Evolutionary conservation across 2,329 filamentous ascomycete genomes (phyloP), one percentile per base, ranked within the genome.

Genomic region (Paracorniculantispora psalliotae): DNA sequence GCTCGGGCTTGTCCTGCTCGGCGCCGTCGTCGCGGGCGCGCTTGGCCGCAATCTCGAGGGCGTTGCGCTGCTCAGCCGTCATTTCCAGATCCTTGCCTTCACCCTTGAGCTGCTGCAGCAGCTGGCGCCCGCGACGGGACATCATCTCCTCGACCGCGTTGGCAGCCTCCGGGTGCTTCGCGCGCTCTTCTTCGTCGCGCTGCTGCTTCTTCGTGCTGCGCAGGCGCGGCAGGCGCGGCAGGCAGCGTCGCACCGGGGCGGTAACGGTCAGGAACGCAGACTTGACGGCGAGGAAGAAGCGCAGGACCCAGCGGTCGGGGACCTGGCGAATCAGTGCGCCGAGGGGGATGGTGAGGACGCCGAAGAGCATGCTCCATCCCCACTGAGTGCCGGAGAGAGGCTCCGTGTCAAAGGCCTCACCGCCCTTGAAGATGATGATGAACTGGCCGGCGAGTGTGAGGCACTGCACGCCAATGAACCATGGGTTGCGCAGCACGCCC

Each of bases 391-490:
- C 85, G n/a, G 81, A 81, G 57, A 90, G 77, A 1, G 77, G 79
- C 8, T 73, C 73, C 1, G 87, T 85, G 12, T 84, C 81, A 67
- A 91, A 90, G 0, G 87, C 87, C 28, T 78, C 74, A 7, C 87
- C 86, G 63, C 88, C 88, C 60, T 89, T 80, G 65, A 88, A 88
- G 60, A 91, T 79, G 67, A 91, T 91, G 70, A 89, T 70, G n/a
- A 87, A 78, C 67, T 91, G 88, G 9, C 87, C 88, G 13, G 80
- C 85, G 46, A 89, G 75, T 66, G 89, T 91, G 66, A 89, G 78
- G 25, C 79, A 67, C 66, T 88, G 82, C 41, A 90, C 89, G 4
- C 76, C 78, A 35, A 89, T 78, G 74, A 94, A 94, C 82, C 90
- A 92, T 62, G 81, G 86, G 68, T 94, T 96, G 58, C 80, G 81